Conservation (phyloP, 2,329 filamentous ascomycete species). For the Cercospora sp. region DNA sequence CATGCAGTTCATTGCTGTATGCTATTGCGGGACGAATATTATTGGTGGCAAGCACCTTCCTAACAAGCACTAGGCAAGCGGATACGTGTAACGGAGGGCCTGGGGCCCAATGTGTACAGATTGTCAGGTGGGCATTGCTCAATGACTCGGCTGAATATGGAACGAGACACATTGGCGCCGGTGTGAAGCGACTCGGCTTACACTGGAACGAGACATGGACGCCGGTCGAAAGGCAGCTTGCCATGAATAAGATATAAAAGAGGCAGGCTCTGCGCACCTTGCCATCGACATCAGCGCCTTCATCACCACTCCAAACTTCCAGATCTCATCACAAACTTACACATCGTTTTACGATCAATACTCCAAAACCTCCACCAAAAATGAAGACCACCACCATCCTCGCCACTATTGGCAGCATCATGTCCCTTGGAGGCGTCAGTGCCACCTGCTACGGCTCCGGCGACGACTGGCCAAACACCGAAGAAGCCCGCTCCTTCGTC, state of each 20-base stretch:
- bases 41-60: neutral
- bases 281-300: neutral
- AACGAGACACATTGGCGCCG: neutral
- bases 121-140: neutral
- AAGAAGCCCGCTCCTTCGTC: constrained; percentile 15
- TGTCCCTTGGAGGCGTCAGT: neutral
- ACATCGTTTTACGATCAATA: neutral
- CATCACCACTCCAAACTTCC: neutral
- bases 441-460: constrained; percentile 18
- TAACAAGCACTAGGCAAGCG: neutral
- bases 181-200: neutral
- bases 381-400: constrained; percentile 4
- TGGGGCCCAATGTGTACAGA: neutral
- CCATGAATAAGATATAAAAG: neutral
- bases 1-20: neutral
- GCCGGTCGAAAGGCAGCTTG: neutral
- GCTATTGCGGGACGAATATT: neutral
- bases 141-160: neutral
- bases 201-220: neutral
- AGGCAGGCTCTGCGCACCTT: neutral
- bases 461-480: constrained; percentile 16
- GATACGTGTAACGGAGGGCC: neutral
- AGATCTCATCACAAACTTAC: neutral
- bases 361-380: neutral
- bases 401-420: neutral